Percentiles rank a stretch among this genome's conserved stretches.
Evolutionary conservation across 2,329 filamentous ascomycete genomes (phyloP).

Genomic region (Teratosphaeria destructans): DNA sequence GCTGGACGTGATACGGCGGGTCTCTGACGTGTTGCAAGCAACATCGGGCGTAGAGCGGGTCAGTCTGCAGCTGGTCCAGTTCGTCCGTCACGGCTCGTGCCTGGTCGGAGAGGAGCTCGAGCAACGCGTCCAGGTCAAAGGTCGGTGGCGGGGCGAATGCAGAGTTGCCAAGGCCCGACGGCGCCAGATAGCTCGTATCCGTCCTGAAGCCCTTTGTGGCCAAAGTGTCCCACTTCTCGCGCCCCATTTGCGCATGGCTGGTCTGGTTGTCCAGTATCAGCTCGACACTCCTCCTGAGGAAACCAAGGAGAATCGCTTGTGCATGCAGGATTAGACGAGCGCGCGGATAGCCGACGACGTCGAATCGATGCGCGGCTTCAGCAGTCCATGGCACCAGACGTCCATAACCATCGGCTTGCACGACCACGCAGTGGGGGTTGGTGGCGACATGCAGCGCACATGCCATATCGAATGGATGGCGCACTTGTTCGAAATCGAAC

Average conservation of each 20-base stretch:
- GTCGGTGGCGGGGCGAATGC: conserved; percentile 10
- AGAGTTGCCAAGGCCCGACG: neutral
- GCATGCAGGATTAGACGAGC: conserved; percentile 14
- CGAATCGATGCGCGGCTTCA: conserved; percentile 7
- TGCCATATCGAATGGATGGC: neutral
- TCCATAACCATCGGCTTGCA: neutral
- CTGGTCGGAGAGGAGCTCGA: conserved; percentile 6
- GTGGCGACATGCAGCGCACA: neutral
- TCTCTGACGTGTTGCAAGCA: neutral
- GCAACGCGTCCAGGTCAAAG: conserved; percentile 9
- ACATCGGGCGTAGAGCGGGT: conserved; percentile 3
- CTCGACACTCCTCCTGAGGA: conserved; percentile 7
- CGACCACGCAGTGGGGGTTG: conserved; percentile 7
- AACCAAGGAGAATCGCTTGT: conserved; percentile 8
- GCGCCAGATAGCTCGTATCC: neutral
- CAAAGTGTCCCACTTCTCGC: neutral
- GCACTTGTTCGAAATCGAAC: conserved; percentile 6
- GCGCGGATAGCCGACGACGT: conserved; percentile 16
- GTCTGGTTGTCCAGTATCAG: conserved; percentile 2
- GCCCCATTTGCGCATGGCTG: neutral
- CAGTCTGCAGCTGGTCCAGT: conserved; percentile 18
- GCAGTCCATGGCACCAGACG: conserved; percentile 7
- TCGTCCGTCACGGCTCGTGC: conserved; percentile 13
- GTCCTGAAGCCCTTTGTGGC: neutral
- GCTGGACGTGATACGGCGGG: neutral